These are phyloP conservation scores for Tolypocladium album DNA, from an alignment of 2,329 filamentous ascomycete genomes.

Conservation along the genomic window DNA sequence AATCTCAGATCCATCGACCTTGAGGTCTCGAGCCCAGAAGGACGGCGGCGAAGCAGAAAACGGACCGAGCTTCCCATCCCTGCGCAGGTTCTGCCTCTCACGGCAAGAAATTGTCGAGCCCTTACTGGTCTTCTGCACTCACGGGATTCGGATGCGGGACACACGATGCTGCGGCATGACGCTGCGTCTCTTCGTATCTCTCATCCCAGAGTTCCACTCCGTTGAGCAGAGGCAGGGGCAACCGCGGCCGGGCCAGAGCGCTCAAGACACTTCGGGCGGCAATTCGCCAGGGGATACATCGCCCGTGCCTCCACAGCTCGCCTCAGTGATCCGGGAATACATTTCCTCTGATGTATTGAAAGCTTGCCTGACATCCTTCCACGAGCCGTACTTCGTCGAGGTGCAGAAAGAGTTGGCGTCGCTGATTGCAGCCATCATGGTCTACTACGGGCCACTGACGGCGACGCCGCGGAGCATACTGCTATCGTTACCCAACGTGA, in stretches of 20 bases:
- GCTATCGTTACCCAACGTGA: slow-evolving; percentile 70
- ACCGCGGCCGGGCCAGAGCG: slow-evolving; percentile 5
- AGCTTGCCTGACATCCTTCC: slow-evolving; percentile 79
- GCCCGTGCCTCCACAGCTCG: slow-evolving; percentile 41
- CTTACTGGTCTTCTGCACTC: slow-evolving; percentile 82
- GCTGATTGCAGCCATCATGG: slow-evolving; percentile 76
- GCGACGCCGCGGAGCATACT: slow-evolving; percentile 64
- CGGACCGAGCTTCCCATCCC: slow-evolving; percentile 39
- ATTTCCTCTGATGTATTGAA: slow-evolving; percentile 82
- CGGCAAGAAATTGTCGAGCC: slow-evolving; percentile 74
- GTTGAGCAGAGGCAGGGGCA: slow-evolving; percentile 16
- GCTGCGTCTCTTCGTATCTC: slow-evolving; percentile 73
- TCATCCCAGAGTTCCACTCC: slow-evolving; percentile 74
- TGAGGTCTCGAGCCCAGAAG: slow-evolving; percentile 15
- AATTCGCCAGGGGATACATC: slow-evolving; percentile 23
- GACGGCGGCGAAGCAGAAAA: slow-evolving; percentile 13
- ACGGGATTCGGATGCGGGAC: slow-evolving; percentile 82
- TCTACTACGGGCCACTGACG: slow-evolving; percentile 61
- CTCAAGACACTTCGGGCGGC: slow-evolving; percentile 14
- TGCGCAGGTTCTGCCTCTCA: slow-evolving; percentile 75
- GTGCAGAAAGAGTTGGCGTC: slow-evolving; percentile 85
- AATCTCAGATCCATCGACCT: slow-evolving; percentile 18
- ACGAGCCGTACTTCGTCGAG: slow-evolving; percentile 95
- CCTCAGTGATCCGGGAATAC: slow-evolving; percentile 71
- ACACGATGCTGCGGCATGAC: slow-evolving; percentile 80